Conservation (phyloP, 768 basidiomycete species). For the Podaxis sp. region DNA sequence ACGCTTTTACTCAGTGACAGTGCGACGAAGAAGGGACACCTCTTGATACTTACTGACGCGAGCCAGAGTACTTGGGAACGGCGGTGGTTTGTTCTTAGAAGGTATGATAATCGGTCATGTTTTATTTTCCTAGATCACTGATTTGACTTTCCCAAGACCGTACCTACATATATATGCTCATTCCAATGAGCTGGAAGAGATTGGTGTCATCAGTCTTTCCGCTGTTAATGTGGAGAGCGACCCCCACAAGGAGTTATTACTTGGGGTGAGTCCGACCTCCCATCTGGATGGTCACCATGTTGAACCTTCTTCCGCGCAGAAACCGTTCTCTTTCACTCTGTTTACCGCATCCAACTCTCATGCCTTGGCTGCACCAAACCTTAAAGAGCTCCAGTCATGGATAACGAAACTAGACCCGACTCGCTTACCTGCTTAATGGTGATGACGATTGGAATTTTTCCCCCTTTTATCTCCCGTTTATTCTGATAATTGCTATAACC, state of each 20-base stretch:
- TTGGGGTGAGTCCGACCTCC: conserved; percentile 62
- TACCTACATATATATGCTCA: conserved; percentile 88
- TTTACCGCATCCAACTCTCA: conserved; percentile 93
- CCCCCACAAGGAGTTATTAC: conserved; percentile 81
- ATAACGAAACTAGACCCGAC: conserved; percentile 83
- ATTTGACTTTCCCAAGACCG: conserved; percentile 54
- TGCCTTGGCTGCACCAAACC: conserved; percentile 78
- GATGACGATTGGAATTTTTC: conserved; percentile 4
- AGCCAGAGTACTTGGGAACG: conserved; percentile 78
- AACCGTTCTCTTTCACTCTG: conserved; percentile 83
- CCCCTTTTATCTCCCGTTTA: not conserved
- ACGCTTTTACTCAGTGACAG: conserved; percentile 54
- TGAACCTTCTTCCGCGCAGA: conserved; percentile 42
- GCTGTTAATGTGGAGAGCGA: conserved; percentile 87
- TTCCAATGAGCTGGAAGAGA: conserved; percentile 82
- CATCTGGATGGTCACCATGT: conserved; percentile 3
- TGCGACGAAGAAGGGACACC: conserved; percentile 81
- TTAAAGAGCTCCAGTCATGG: conserved; percentile 87
- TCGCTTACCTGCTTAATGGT: conserved; percentile 42
- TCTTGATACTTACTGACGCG: conserved; percentile 81
- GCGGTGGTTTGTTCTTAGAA: conserved; percentile 83
- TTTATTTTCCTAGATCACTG: conserved; percentile 9
- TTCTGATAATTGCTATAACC: conserved; percentile 2
- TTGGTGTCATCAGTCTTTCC: conserved; percentile 76
- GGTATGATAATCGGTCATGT: conserved; percentile 43